Evolutionary conservation across 1,139 yeast species (phyloP).

Genomic region (Protomyces inouyei): DNA sequence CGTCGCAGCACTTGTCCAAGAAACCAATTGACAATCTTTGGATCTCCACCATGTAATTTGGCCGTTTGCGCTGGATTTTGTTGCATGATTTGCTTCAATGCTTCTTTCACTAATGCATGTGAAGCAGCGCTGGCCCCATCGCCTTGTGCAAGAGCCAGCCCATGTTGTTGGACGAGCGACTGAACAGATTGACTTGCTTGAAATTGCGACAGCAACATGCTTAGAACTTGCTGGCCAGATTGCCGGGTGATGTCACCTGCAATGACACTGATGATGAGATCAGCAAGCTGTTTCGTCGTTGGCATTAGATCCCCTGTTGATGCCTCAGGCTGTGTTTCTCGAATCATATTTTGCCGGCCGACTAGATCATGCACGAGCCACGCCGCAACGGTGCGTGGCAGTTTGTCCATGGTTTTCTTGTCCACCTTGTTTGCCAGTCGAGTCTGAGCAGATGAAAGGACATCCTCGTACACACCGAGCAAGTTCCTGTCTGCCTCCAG

Average conservation of each 20-base stretch:
- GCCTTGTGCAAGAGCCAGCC: slow-evolving; percentile 41
- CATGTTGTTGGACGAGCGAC: slow-evolving; percentile 53
- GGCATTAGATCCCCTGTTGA: background rate
- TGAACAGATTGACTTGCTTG: slow-evolving; percentile 37
- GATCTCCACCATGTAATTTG: slow-evolving; percentile 52
- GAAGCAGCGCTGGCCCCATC: background rate
- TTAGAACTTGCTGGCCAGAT: slow-evolving; percentile 61
- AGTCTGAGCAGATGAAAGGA: slow-evolving; percentile 39
- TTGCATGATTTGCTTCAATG: slow-evolving; percentile 48
- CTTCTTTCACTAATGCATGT: slow-evolving; percentile 45
- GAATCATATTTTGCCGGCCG: slow-evolving; percentile 59
- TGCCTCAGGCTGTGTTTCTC: slow-evolving; percentile 34
- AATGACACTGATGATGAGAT: slow-evolving; percentile 46
- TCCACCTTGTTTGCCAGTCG: slow-evolving; percentile 34
- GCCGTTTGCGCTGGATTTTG: slow-evolving; percentile 55
- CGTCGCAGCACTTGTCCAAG: slow-evolving; percentile 81
- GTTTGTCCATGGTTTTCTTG: slow-evolving; percentile 26
- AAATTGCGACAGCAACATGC: slow-evolving; percentile 51
- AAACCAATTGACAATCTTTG: slow-evolving; percentile 63
- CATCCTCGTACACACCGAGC: slow-evolving; percentile 47
- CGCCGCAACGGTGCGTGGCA: slow-evolving; percentile 28
- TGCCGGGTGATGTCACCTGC: slow-evolving; percentile 47
- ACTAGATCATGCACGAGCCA: slow-evolving; percentile 77
- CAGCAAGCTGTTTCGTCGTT: slow-evolving; percentile 43
- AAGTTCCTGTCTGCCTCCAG: slow-evolving; percentile 50